A percentile compares a stretch with the other conserved stretches of the same genome.
These are phyloP conservation scores for Roridomyces roridus DNA, from an alignment of 768 basidiomycete species.

Conservation along the genomic window DNA sequence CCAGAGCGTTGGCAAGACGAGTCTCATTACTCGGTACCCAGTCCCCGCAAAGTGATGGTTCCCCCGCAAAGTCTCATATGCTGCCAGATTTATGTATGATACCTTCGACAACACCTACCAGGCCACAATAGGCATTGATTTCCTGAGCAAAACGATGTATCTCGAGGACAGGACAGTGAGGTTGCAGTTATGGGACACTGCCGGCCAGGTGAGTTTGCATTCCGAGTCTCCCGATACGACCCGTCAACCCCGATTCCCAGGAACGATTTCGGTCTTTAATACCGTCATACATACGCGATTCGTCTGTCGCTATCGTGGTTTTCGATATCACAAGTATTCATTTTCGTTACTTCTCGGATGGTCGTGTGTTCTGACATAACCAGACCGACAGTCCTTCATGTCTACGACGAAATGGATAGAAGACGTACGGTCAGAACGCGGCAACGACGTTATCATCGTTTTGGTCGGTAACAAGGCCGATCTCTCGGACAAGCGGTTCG, in stretches of 20 bases:
- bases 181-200: conserved; percentile 98
- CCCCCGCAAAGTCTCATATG: conserved; percentile 4
- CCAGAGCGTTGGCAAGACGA: conserved; percentile 98
- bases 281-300: conserved; percentile 98
- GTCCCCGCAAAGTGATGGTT: conserved; percentile 28
- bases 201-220: conserved; percentile 71
- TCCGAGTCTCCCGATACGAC: neutral
- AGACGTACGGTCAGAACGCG: conserved; percentile 96
- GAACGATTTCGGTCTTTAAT: conserved; percentile 98
- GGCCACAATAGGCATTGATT: conserved; percentile 98
- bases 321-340: conserved; percentile 97
- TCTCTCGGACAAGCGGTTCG: conserved; percentile 95
- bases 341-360: neutral
- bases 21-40: conserved; percentile 88
- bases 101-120: conserved; percentile 99
- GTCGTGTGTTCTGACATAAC: conserved; percentile 2
- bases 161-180: conserved; percentile 97
- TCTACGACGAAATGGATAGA: conserved; percentile 99
- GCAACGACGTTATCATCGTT: conserved; percentile 97
- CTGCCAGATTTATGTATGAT: conserved; percentile 93
- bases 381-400: conserved; percentile 96
- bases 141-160: conserved; percentile 99
- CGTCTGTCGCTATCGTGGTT: conserved; percentile 97
- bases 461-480: conserved; percentile 99
- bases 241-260: conserved; percentile 43